phyloP scores from a whole-genome alignment of 768 basidiomycete genomes.

The Chlorophyllum brunneum region DNA sequence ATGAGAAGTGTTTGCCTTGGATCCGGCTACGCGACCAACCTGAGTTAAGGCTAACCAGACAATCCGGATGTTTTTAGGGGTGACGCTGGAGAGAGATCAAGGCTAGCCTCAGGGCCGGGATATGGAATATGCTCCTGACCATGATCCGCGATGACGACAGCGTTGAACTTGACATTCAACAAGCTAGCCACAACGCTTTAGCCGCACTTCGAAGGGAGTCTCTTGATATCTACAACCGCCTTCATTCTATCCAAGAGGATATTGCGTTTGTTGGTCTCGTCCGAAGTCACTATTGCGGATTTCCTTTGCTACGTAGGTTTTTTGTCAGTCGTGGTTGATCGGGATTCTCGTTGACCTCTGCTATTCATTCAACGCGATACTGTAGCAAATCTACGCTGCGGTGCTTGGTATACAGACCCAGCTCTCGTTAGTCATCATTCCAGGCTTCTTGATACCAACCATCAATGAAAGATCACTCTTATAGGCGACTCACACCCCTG shows the following conservation, averaged over 20 bases:
- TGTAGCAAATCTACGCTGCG: conserved; percentile 88
- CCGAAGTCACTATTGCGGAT: conserved; percentile 30
- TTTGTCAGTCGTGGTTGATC: no score
- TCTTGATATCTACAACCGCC: conserved; percentile 77
- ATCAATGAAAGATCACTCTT: not conserved
- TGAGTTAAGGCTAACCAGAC: no score
- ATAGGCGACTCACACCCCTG: conserved; percentile 38
- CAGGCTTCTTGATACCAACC: not conserved
- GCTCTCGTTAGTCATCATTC: conserved; percentile 37
- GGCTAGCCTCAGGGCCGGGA: no score
- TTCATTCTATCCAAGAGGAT: conserved; percentile 85
- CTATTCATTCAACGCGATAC: not conserved
- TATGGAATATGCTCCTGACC: no score
- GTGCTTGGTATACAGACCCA: conserved; percentile 90
- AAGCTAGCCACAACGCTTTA: conserved; percentile 26
- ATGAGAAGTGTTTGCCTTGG: no score
- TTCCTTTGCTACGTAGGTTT: conserved; percentile 53
- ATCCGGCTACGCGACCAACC: no score
- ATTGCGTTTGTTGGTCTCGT: conserved; percentile 62
- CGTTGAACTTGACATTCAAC: not conserved
- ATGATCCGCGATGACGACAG: not conserved
- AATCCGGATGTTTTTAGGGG: no score
- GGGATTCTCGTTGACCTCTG: not conserved
- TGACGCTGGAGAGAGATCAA: no score
- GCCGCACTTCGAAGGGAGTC: conserved; percentile 63